Evolutionary conservation across 83 land plant species (phyloP).

Genomic region (Diphasiastrum complanatum): DNA sequence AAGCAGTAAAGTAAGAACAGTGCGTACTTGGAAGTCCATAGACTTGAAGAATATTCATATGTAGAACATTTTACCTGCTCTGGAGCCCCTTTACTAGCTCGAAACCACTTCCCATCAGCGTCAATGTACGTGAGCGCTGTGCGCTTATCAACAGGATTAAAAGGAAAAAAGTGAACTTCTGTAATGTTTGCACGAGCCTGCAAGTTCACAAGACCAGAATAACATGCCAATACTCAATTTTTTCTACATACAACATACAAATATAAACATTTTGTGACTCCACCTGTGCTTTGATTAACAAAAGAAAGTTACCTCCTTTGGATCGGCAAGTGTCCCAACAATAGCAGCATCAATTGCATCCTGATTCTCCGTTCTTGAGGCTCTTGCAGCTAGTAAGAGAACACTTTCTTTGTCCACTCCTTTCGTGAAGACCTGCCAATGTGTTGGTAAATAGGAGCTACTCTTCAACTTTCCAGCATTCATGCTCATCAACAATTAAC

Average conservation of each 20-base stretch:
- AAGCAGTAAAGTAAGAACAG: background rate
- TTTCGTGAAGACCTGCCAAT: conserved; percentile 33
- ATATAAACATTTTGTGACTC: background rate
- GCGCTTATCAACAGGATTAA: conserved; percentile 58
- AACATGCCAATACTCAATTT: background rate
- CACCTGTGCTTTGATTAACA: background rate
- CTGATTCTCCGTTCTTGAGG: conserved; percentile 55
- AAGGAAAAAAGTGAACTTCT: conserved; percentile 57
- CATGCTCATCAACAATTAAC: no score
- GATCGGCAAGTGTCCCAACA: conserved; percentile 54
- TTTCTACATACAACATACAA: no score
- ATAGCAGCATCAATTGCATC: conserved; percentile 68
- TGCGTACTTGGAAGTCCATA: background rate
- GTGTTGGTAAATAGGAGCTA: no score
- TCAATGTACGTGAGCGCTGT: conserved; percentile 63
- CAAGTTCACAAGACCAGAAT: background rate
- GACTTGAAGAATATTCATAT: background rate
- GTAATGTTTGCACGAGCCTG: conserved; percentile 51
- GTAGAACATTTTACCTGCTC: conserved; percentile 38
- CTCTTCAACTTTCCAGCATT: no score
- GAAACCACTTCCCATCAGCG: conserved; percentile 29
- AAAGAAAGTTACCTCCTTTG: conserved; percentile 41
- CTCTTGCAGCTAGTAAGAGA: conserved; percentile 45
- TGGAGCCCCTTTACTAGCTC: conserved; percentile 65
- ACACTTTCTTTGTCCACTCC: conserved; percentile 42